phyloP scores from a whole-genome alignment of 495 filamentous ascomycete species.

The Terfezia boudieri region DNA sequence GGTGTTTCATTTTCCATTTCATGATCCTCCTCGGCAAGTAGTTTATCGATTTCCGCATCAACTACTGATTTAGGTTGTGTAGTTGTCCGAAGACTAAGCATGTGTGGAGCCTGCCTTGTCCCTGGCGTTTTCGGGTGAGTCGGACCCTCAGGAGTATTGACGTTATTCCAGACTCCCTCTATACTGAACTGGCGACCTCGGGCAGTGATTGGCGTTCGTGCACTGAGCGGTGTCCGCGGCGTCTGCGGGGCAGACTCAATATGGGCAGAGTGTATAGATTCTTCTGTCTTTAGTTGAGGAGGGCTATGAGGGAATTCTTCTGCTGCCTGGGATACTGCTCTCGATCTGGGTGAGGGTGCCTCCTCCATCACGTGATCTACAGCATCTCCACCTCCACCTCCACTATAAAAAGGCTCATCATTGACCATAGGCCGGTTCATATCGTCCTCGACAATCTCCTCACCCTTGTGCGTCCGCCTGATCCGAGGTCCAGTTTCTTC shows the following conservation, averaged over 20 bases:
- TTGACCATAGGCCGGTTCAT: background rate
- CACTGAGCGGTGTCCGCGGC: background rate
- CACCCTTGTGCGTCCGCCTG: conserved; percentile 82
- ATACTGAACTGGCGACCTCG: conserved; percentile 27
- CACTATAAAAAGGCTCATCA: background rate
- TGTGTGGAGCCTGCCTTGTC: conserved; percentile 17
- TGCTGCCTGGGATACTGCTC: background rate
- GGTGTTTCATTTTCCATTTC: conserved; percentile 44
- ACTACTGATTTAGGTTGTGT: conserved; percentile 24
- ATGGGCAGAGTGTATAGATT: background rate
- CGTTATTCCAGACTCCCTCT: conserved; percentile 31
- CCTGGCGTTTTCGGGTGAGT: conserved; percentile 11
- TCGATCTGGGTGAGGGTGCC: background rate
- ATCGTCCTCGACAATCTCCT: conserved; percentile 62
- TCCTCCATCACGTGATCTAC: background rate
- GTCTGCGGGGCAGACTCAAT: background rate
- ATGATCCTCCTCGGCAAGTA: conserved; percentile 59
- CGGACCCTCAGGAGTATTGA: conserved; percentile 28
- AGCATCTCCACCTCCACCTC: background rate
- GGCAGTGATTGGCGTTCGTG: background rate
- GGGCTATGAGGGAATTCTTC: background rate
- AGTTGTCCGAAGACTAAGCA: conserved; percentile 22
- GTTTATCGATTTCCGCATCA: conserved; percentile 75
- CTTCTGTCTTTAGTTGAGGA: background rate
- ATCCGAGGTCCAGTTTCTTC: conserved; percentile 58